A percentile compares a stretch with the other conserved stretches of the same genome.
Evolutionary conservation across 371 early-diverging fungal species (phyloP).

Genomic region (Mucor irregularis): DNA sequence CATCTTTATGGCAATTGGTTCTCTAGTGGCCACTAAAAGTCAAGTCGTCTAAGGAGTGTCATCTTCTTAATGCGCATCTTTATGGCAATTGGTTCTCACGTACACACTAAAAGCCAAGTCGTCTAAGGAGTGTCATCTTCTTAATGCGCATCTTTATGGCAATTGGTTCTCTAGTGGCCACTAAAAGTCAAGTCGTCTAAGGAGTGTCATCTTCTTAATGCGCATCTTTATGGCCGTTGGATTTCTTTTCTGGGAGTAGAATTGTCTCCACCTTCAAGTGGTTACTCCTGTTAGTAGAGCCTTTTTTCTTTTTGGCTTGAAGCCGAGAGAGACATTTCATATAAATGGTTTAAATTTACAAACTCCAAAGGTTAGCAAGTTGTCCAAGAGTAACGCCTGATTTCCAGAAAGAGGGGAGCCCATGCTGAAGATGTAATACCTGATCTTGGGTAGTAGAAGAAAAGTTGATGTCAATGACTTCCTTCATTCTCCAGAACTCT

Average conservation of each 20-base stretch:
- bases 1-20: too few species aligned
- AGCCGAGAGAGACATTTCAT: conserved; percentile 8
- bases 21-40: too few species aligned
- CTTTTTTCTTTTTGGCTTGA: conserved; percentile 3
- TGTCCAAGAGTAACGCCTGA: too few species aligned
- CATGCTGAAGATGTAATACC: too few species aligned
- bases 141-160: conserved; percentile 5
- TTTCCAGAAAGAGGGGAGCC: too few species aligned
- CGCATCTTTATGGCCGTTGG: conserved; percentile 6
- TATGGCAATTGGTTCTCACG: too few species aligned
- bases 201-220: neutral
- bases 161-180: neutral
- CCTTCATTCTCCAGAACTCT: too few species aligned
- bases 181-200: conserved; percentile 1
- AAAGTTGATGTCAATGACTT: too few species aligned
- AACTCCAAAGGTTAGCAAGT: too few species aligned
- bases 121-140: neutral
- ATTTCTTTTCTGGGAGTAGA: conserved; percentile 7
- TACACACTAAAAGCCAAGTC: neutral
- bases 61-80: too few species aligned
- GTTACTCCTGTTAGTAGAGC: conserved; percentile 6
- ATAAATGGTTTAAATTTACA: conserved; percentile 3
- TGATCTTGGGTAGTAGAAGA: too few species aligned
- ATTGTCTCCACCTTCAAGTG: conserved; percentile 4
- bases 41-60: too few species aligned